Evolutionary conservation across 2,329 filamentous ascomycete genomes (phyloP).

Genomic region (Penicillium sp.): DNA sequence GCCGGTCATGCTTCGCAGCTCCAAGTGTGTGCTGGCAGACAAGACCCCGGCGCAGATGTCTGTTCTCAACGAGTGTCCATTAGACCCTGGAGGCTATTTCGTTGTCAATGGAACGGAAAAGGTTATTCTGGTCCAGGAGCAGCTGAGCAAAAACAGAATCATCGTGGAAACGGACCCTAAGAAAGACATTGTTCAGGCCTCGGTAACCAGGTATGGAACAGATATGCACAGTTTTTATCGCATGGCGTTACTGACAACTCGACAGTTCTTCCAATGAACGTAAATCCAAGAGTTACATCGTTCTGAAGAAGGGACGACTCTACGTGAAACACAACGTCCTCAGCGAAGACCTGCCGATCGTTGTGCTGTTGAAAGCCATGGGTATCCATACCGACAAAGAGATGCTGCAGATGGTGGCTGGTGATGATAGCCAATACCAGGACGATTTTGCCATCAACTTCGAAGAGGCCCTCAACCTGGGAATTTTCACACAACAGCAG

Average conservation of each 20-base stretch:
- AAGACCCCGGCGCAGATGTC: conserved; percentile 89
- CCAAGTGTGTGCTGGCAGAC: conserved; percentile 81
- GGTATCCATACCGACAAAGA: conserved; percentile 93
- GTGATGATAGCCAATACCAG: conserved; percentile 83
- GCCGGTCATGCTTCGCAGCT: conserved; percentile 95
- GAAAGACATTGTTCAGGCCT: conserved; percentile 91
- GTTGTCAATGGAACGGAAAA: conserved; percentile 98
- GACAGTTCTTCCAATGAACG: conserved; percentile 90
- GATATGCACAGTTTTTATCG: not conserved
- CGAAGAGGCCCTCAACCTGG: conserved; percentile 80
- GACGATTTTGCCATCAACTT: conserved; percentile 96
- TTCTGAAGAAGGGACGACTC: conserved; percentile 89
- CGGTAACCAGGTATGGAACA: conserved; percentile 67
- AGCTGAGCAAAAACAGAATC: conserved; percentile 97
- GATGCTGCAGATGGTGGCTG: conserved; percentile 87
- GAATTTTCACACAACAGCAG: conserved; percentile 90
- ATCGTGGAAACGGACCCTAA: conserved; percentile 93
- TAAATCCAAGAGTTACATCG: conserved; percentile 96
- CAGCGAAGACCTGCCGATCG: conserved; percentile 90
- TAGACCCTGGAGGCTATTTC: conserved; percentile 97
- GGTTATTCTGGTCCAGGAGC: conserved; percentile 97
- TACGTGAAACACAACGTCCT: conserved; percentile 90
- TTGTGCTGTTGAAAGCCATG: conserved; percentile 88
- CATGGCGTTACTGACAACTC: not conserved
- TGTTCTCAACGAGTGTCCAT: conserved; percentile 86